phyloP scores from a whole-genome alignment of 2,329 filamentous ascomycete species.

The Phialophora verrucosa region DNA sequence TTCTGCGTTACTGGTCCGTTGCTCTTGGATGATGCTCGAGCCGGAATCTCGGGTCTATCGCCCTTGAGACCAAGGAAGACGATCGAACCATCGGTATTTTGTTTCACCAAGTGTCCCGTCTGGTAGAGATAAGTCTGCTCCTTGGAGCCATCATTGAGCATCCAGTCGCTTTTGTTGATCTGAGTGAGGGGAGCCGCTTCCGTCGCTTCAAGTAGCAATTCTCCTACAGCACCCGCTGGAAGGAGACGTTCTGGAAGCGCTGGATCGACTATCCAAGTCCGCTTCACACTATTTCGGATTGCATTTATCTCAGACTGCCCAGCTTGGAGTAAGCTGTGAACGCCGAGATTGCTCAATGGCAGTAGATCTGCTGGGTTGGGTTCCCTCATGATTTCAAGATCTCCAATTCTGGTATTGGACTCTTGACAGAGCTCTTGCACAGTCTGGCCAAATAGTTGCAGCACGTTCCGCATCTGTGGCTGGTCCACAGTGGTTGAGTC shows the following conservation, averaged over 20 bases:
- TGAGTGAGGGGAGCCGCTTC: slow-evolving; percentile 14
- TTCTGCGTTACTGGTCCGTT: too few species aligned
- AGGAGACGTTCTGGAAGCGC: slow-evolving; percentile 41
- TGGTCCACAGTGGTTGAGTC: too few species aligned
- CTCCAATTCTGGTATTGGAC: slow-evolving; percentile 20
- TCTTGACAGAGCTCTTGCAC: too few species aligned
- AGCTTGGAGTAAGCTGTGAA: slow-evolving; percentile 3
- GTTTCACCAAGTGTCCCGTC: slow-evolving; percentile 3
- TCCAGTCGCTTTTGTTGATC: too few species aligned
- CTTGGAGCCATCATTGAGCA: slow-evolving; percentile 11
- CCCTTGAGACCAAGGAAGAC: slow-evolving; percentile 4
- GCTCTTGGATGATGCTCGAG: too few species aligned
- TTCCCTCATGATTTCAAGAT: slow-evolving; percentile 1
- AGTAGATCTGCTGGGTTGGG: background rate
- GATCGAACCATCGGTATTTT: slow-evolving; percentile 1
- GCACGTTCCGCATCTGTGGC: too few species aligned
- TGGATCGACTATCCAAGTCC: too few species aligned
- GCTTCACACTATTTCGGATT: too few species aligned
- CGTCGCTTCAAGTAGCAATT: slow-evolving; percentile 48
- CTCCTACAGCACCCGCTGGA: slow-evolving; percentile 46
- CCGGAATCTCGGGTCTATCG: too few species aligned
- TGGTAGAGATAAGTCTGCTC: background rate
- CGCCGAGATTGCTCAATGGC: background rate
- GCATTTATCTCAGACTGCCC: too few species aligned
- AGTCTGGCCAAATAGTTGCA: too few species aligned